These are phyloP conservation scores for Pyrrhoderma lamaoense DNA, from an alignment of 1,284 basidiomycete species.

Conservation along the genomic window DNA sequence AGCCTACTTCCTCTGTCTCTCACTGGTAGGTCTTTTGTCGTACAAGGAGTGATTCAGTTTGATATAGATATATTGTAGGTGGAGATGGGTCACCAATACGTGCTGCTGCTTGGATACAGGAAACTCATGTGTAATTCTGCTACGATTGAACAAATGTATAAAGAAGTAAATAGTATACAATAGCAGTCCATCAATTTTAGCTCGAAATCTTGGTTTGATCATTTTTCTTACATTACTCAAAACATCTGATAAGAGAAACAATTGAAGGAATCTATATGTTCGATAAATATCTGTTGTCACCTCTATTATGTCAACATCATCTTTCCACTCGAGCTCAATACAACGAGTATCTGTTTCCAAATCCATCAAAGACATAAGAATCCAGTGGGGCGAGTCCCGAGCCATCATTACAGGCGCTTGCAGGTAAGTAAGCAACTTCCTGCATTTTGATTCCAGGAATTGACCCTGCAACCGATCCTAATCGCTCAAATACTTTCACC, in stretches of 20 bases:
- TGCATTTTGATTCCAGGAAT: constrained; percentile 14
- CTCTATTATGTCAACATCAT: too few species aligned
- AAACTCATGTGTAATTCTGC: too few species aligned
- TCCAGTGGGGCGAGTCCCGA: constrained; percentile 3
- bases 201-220: too few species aligned
- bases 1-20: constrained; percentile 52
- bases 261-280: too few species aligned
- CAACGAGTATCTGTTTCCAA: too few species aligned
- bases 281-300: too few species aligned
- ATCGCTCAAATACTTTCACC: constrained; percentile 29
- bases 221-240: too few species aligned
- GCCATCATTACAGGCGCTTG: neutral
- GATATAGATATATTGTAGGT: neutral
- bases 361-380: constrained; percentile 4
- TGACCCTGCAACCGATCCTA: constrained; percentile 20
- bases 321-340: too few species aligned
- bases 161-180: too few species aligned
- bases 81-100: neutral
- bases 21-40: constrained; percentile 16
- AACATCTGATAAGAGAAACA: too few species aligned
- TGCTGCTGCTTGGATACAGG: neutral
- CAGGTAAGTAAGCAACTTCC: constrained; percentile 20
- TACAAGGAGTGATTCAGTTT: neutral
- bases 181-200: too few species aligned
- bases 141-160: too few species aligned